Percentiles rank a stretch among this genome's conserved stretches.
Conservation (phyloP, 2,329 filamentous ascomycete genomes). For the Penicillium sp. region DNA sequence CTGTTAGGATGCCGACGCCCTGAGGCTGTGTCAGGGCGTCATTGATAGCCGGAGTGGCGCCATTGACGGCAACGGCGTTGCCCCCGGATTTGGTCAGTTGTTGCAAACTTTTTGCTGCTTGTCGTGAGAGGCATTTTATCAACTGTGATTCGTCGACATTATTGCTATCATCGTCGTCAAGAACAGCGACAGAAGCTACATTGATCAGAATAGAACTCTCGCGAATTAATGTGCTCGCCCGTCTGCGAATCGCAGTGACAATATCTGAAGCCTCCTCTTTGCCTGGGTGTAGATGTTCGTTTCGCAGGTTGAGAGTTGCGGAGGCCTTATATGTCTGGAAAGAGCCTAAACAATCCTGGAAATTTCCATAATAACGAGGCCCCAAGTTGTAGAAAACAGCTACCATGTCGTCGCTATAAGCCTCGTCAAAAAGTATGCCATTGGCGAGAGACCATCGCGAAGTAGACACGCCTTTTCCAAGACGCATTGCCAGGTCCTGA, state of each 20-base stretch:
- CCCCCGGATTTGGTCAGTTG: constrained; percentile 70
- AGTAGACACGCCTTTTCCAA: constrained; percentile 69
- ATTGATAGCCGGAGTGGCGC: constrained; percentile 80
- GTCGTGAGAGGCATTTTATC: constrained; percentile 71
- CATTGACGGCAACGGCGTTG: constrained; percentile 81
- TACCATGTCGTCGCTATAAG: constrained; percentile 84
- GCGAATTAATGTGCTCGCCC: constrained; percentile 76
- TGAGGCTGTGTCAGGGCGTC: constrained; percentile 80
- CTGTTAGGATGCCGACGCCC: constrained; percentile 78
- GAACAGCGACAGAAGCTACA: constrained; percentile 74
- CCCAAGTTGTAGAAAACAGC: constrained; percentile 89
- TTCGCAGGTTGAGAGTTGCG: constrained; percentile 82
- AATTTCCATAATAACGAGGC: constrained; percentile 89
- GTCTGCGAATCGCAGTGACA: constrained; percentile 78
- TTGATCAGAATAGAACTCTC: constrained; percentile 81
- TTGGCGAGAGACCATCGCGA: constrained; percentile 89
- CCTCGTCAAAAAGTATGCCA: constrained; percentile 83
- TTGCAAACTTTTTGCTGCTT: constrained; percentile 66
- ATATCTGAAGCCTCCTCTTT: constrained; percentile 93
- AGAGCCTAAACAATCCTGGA: constrained; percentile 91
- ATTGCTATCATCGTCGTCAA: constrained; percentile 77
- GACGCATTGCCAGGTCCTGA: constrained; percentile 73
- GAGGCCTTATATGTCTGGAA: constrained; percentile 97
- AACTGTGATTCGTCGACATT: constrained; percentile 70
- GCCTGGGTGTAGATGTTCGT: constrained; percentile 84